Evolutionary conservation across 2,329 filamentous ascomycete species (phyloP).

Genomic region (Scytalidium lignicola): DNA sequence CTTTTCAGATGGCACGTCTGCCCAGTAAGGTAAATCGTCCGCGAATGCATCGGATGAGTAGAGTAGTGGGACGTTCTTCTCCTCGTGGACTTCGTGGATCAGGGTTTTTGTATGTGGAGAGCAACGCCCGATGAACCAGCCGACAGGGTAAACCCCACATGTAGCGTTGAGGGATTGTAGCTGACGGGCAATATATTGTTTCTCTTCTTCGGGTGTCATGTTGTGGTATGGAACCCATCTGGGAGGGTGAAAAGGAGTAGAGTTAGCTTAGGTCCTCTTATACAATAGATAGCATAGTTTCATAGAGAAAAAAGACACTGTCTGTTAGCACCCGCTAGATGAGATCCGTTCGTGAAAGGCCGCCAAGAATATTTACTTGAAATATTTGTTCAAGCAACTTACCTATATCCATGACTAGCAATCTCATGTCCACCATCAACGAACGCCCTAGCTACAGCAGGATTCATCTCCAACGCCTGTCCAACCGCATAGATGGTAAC

Average conservation of each 20-base stretch:
- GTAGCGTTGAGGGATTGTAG: constrained; percentile 24
- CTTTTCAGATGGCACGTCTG: constrained; percentile 42
- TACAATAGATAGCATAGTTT: no score
- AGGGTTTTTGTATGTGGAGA: constrained; percentile 36
- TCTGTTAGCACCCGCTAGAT: no score
- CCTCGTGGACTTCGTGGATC: constrained; percentile 41
- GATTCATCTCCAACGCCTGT: constrained; percentile 36
- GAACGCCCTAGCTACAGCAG: constrained; percentile 34
- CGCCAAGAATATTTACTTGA: no score
- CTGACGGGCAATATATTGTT: constrained; percentile 28
- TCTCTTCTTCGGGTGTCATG: constrained; percentile 27
- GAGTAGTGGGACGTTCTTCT: constrained; percentile 42
- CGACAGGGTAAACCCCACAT: constrained; percentile 23
- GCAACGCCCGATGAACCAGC: constrained; percentile 25
- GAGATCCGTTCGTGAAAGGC: no score
- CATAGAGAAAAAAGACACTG: no score
- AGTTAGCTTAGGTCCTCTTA: not conserved
- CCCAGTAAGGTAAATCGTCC: constrained; percentile 49
- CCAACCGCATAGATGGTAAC: constrained; percentile 38
- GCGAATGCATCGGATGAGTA: constrained; percentile 45
- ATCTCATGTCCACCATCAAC: constrained; percentile 37
- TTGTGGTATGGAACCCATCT: constrained; percentile 35
- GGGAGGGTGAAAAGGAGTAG: not conserved
- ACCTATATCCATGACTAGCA: constrained; percentile 35
- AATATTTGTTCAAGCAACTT: no score